These are phyloP conservation scores for Corylus americana DNA, from an alignment of 306 rosid species.

Conservation along the genomic window DNA sequence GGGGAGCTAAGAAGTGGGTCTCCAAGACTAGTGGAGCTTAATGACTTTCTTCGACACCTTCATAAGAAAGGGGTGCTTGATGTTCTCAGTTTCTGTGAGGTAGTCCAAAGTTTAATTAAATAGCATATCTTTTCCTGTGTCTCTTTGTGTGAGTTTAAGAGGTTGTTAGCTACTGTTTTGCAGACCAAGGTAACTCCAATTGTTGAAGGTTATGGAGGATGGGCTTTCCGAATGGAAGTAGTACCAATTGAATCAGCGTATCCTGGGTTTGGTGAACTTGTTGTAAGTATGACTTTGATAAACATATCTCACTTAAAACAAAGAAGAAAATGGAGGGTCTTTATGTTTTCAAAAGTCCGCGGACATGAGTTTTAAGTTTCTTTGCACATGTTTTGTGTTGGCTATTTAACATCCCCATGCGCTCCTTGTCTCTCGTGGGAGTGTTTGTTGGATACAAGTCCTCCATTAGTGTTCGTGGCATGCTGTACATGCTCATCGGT, in stretches of 20 bases:
- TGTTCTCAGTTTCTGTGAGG: constrained; percentile 98
- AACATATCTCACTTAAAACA: constrained; percentile 13
- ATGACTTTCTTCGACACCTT: constrained; percentile 76
- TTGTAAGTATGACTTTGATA: constrained; percentile 62
- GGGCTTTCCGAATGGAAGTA: constrained; percentile 94
- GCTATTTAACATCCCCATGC: neutral
- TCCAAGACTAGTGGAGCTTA: constrained; percentile 74
- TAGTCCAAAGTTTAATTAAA: constrained; percentile 31
- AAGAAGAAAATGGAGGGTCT: constrained; percentile 3
- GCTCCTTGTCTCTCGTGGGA: neutral
- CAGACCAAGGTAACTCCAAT: constrained; percentile 99
- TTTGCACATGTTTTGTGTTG: neutral
- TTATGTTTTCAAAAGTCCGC: neutral
- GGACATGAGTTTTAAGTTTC: neutral
- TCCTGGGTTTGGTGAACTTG: constrained; percentile 96
- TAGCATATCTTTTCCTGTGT: constrained; percentile 16
- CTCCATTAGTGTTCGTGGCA: neutral
- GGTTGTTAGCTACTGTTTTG: constrained; percentile 29
- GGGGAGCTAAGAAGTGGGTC: constrained; percentile 98
- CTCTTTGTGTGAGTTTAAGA: constrained; percentile 35
- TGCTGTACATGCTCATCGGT: neutral
- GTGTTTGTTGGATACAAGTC: neutral
- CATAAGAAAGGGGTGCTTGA: constrained; percentile 81
- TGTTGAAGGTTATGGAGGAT: constrained; percentile 99
- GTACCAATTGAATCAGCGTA: constrained; percentile 97